phyloP scores from a whole-genome alignment of 192 early-diverging fungal species.

The Haplosporangium gracile region DNA sequence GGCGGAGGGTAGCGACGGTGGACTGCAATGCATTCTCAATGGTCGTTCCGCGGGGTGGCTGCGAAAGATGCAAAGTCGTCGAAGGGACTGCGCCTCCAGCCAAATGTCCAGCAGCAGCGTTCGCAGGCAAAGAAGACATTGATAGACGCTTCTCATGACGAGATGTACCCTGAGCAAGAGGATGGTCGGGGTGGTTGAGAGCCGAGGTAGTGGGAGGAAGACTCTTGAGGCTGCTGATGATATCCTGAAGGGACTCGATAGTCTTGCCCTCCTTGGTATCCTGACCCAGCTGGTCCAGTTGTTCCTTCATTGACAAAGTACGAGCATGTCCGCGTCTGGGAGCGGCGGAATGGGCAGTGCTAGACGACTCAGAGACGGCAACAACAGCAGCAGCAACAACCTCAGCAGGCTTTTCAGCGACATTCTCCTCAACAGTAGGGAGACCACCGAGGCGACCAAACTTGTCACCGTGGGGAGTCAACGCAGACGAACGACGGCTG shows the following conservation, averaged over 20 bases:
- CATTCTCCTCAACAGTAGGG: slow-evolving; percentile 43
- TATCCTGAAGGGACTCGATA: slow-evolving; percentile 65
- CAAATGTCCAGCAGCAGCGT: slow-evolving; percentile 12
- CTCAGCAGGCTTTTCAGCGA: slow-evolving; percentile 2
- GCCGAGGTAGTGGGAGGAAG: slow-evolving; percentile 48
- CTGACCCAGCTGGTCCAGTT: slow-evolving; percentile 25
- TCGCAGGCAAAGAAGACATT: slow-evolving; percentile 27
- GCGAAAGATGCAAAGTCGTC: slow-evolving; percentile 45
- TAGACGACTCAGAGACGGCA: neutral
- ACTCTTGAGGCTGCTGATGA: slow-evolving; percentile 66
- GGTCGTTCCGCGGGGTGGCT: slow-evolving; percentile 39
- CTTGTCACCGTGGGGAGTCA: slow-evolving; percentile 27
- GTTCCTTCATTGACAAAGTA: slow-evolving; percentile 49
- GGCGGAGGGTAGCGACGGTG: slow-evolving; percentile 57
- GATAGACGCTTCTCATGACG: slow-evolving; percentile 51
- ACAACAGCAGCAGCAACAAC: neutral
- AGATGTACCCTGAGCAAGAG: slow-evolving; percentile 43
- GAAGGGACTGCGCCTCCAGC: slow-evolving; percentile 2
- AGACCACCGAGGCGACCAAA: slow-evolving; percentile 36
- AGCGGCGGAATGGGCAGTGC: neutral
- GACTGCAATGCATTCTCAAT: slow-evolving; percentile 60
- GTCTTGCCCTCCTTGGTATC: slow-evolving; percentile 51
- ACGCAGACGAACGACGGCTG: slow-evolving; percentile 42
- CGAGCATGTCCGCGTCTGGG: slow-evolving; percentile 22
- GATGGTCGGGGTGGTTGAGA: slow-evolving; percentile 21